Base-by-base conservation (phyloP, 1,284 basidiomycete genomes). In the Ceratorhiza oryzae-sativae region DNA sequence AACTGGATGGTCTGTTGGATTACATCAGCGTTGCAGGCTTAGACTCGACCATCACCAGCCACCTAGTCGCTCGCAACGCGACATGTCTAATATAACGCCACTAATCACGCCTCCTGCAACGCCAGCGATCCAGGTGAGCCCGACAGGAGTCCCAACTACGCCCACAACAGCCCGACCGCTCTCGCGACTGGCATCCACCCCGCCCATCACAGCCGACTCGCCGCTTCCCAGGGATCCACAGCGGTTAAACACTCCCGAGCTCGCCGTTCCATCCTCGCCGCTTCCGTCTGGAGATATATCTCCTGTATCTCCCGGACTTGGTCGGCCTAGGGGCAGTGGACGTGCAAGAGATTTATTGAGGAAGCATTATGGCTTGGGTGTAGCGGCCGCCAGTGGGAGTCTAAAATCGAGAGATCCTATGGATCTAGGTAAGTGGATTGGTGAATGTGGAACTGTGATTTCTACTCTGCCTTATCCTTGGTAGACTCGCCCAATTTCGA, bases 401-500 rank as follows among this genome's bases (percentile, higher is more conserved):
- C 20, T 86, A 83, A 49, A 84, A 51, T 81, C 79, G 58, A 83
- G 83, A 71, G 90, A 93, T 79, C 90, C 91, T n/a, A 90, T 92
- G 89, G 90, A 92, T 76, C 81, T 93, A 68, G 92, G 92, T 88
- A 62, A 72, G 81, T 23, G 6, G 9, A 10, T 4, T 18, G 6
- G 30, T 6, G 15, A 9, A 12, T 3, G 42, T 45, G 9, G 4
- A 9, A 12, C 18, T 9, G 15, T 3, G 9, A 18, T 3, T 45
- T 18, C 27, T 27, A 59, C 32, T 70, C 3, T 72, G 25, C 36
- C 30, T 56, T 56, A 73, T 53, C 39, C 42, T 61, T 70, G 71
- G 13, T 71, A 93, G 92, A 92, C 79, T 93, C 93, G 0, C 80
- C 87, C n/a, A 87, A 87, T 6, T 94, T 94, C 77, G 90, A 93